Evolutionary conservation across 345 rosid genomes (phyloP).

Genomic region (Rhodamnia argentea): DNA sequence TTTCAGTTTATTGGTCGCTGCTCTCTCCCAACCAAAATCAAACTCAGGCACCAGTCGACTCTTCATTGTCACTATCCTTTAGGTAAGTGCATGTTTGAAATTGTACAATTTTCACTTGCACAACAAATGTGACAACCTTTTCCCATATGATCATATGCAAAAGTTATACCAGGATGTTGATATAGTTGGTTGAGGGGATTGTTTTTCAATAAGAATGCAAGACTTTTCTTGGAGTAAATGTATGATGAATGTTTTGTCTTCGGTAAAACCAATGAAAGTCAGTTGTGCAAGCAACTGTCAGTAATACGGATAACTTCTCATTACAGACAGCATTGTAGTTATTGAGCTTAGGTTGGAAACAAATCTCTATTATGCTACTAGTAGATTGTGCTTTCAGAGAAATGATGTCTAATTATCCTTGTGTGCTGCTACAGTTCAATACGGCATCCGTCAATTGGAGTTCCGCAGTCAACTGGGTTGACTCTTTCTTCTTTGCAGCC

Average conservation of each 20-base stretch:
- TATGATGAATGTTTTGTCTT: not conserved
- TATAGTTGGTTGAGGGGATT: not conserved
- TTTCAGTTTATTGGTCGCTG: conserved; percentile 76
- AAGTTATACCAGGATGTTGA: not conserved
- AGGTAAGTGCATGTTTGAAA: conserved; percentile 28
- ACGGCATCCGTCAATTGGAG: conserved; percentile 56
- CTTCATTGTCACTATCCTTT: conserved; percentile 72
- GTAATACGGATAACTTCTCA: not conserved
- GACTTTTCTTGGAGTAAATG: not conserved
- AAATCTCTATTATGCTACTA: not conserved
- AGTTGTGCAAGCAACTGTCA: not conserved
- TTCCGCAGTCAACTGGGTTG: conserved; percentile 54
- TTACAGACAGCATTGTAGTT: not conserved
- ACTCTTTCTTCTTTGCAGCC: conserved; percentile 54
- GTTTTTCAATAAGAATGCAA: not conserved
- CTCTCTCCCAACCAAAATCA: conserved; percentile 55
- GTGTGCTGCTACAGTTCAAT: conserved; percentile 37
- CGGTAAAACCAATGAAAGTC: not conserved
- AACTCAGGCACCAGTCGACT: conserved; percentile 46
- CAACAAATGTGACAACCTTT: not conserved
- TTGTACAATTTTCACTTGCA: not conserved
- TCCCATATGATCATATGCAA: not conserved
- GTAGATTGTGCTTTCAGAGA: not conserved
- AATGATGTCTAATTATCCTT: not conserved
- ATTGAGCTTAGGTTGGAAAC: not conserved